These are phyloP conservation scores for Nematocida homosporus DNA, from an alignment of 371 early-diverging fungal species.

Conservation along the genomic window DNA sequence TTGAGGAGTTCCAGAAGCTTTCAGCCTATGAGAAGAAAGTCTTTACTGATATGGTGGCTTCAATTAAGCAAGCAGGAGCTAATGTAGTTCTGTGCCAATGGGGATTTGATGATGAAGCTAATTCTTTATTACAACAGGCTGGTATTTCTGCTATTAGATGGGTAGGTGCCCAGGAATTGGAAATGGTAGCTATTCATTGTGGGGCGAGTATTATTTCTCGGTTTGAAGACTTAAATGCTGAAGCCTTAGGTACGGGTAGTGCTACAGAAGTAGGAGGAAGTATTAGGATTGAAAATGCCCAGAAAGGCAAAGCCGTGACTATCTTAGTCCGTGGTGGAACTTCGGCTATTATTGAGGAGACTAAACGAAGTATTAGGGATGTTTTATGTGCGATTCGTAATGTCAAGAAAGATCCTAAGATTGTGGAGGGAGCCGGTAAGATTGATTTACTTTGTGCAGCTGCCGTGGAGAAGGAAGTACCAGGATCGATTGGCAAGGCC, in stretches of 20 bases:
- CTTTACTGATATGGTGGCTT: conserved; percentile 89
- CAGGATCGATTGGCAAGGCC: conserved; percentile 66
- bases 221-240: conserved; percentile 84
- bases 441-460: conserved; percentile 86
- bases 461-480: conserved; percentile 15
- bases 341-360: conserved; percentile 97
- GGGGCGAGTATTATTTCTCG: conserved; percentile 96
- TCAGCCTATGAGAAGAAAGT: conserved; percentile 86
- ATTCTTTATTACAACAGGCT: conserved; percentile 92
- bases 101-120: conserved; percentile 99
- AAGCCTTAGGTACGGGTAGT: conserved; percentile 87
- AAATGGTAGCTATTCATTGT: conserved; percentile 92
- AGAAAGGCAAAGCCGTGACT: conserved; percentile 87
- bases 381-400: conserved; percentile 98
- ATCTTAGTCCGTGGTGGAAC: conserved; percentile 95
- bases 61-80: conserved; percentile 89
- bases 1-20: conserved; percentile 90
- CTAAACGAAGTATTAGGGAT: conserved; percentile 94
- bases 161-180: conserved; percentile 99
- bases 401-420: conserved; percentile 84
- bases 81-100: conserved; percentile 98
- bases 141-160: conserved; percentile 95
- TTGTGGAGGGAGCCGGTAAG: conserved; percentile 98
- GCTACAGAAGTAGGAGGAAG: conserved; percentile 91
- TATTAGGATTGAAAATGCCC: conserved; percentile 77